Conservation (phyloP, 1,284 basidiomycete genomes). For the Austroboletus niveus region DNA sequence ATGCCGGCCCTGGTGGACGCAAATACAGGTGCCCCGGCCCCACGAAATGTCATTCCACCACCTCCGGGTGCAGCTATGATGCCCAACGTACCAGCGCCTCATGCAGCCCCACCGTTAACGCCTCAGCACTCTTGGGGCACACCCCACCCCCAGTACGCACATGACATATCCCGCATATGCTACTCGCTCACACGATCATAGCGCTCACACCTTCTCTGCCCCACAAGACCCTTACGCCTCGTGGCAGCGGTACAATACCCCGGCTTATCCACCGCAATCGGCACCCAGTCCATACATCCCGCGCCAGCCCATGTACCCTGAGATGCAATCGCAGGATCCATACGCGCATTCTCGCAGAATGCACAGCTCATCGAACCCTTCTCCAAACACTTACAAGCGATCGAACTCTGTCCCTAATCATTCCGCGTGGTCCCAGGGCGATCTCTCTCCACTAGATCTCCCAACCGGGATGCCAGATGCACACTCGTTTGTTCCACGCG, state of each 20-base stretch:
- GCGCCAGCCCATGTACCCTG: constrained; percentile 12
- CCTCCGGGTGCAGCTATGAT: constrained; percentile 20
- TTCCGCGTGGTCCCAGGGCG: constrained; percentile 26
- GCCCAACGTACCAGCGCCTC: constrained; percentile 12
- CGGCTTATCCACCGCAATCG: constrained; percentile 17
- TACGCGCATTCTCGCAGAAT: constrained; percentile 7
- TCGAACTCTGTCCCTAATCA: constrained; percentile 4
- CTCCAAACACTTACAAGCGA: constrained; percentile 1
- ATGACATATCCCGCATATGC: neutral
- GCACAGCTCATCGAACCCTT: constrained; percentile 3
- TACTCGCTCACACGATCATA: constrained; percentile 3
- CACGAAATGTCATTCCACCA: constrained; percentile 22
- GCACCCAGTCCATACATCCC: constrained; percentile 33
- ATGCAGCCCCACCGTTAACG: neutral
- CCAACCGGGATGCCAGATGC: constrained; percentile 20
- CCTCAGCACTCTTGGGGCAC: constrained; percentile 17
- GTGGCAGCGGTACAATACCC: constrained; percentile 4
- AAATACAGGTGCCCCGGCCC: constrained; percentile 1
- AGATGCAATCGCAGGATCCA: constrained; percentile 12
- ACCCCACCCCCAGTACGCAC: constrained; percentile 12
- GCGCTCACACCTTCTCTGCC: constrained; percentile 8
- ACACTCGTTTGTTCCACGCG: constrained; percentile 16
- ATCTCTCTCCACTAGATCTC: constrained; percentile 26
- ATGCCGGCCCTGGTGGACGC: constrained; percentile 30
- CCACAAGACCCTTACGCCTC: constrained; percentile 15